Conservation (phyloP, 129 eudicot genomes). For the Tagetes patula region DNA sequence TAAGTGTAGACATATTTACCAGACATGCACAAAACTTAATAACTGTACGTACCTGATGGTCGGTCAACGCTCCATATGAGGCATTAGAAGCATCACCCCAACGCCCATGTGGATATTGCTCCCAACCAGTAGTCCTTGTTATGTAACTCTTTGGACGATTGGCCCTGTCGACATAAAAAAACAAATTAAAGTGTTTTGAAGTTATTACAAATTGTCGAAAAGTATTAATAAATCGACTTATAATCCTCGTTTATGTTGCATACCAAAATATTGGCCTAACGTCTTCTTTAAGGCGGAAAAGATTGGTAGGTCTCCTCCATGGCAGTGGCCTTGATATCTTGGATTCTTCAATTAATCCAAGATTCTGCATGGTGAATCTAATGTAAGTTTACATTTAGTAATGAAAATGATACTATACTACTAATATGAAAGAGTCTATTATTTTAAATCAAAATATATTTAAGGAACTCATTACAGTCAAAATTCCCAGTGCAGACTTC, state of each 20-base stretch:
- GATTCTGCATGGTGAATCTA: constrained; percentile 58
- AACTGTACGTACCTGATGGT: constrained; percentile 68
- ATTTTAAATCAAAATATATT: constrained; percentile 3
- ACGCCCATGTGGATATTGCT: constrained; percentile 88
- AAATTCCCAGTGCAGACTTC: constrained; percentile 92
- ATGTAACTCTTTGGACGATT: constrained; percentile 98
- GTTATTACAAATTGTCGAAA: background rate
- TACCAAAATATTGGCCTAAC: constrained; percentile 98
- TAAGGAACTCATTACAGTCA: constrained; percentile 49
- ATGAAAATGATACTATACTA: constrained; percentile 3
- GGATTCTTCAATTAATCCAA: constrained; percentile 90
- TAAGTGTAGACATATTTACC: background rate
- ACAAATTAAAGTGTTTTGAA: constrained; percentile 1
- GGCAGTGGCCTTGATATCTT: constrained; percentile 87
- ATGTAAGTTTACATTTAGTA: constrained; percentile 13
- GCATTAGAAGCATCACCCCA: constrained; percentile 95
- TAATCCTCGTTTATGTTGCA: constrained; percentile 7
- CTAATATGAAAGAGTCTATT: constrained; percentile 7
- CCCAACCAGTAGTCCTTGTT: constrained; percentile 87
- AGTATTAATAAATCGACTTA: constrained; percentile 9
- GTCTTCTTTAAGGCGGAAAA: constrained; percentile 83
- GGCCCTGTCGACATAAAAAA: constrained; percentile 55
- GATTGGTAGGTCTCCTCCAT: constrained; percentile 90
- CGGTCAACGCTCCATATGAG: constrained; percentile 85
- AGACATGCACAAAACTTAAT: constrained; percentile 5